Evolutionary conservation across 2,329 filamentous ascomycete genomes (phyloP).

Genomic region (Paecilomyces variotii): DNA sequence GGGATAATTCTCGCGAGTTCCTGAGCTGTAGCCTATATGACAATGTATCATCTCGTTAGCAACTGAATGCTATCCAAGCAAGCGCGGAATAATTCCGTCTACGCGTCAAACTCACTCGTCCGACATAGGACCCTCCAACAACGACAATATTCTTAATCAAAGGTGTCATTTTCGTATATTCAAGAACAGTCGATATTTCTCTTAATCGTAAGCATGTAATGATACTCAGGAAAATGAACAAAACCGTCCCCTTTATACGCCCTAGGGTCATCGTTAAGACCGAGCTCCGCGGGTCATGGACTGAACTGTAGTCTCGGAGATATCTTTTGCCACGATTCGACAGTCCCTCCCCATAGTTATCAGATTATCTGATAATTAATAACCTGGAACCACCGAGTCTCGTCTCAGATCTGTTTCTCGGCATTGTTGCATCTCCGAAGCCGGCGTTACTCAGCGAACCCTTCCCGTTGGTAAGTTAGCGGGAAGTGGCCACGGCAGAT

Average conservation of each 20-base stretch:
- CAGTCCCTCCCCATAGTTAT: neutral
- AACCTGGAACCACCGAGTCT: neutral
- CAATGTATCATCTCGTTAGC: constrained; percentile 3
- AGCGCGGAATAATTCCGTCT: neutral
- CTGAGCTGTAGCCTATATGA: constrained; percentile 21
- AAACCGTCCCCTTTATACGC: neutral
- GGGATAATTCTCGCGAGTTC: constrained; percentile 27
- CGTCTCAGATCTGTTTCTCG: neutral
- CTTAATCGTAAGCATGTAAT: neutral
- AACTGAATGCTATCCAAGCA: neutral
- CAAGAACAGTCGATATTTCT: neutral
- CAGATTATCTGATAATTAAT: neutral
- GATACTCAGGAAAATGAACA: neutral
- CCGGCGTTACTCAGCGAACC: neutral
- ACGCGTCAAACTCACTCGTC: constrained; percentile 16
- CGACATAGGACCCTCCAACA: constrained; percentile 29
- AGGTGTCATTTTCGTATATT: constrained; percentile 14
- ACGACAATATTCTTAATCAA: constrained; percentile 28
- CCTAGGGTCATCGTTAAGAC: neutral
- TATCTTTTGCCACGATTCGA: neutral
- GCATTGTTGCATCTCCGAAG: neutral
- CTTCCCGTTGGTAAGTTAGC: neutral
- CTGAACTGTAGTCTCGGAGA: neutral
- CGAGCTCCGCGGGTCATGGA: neutral
- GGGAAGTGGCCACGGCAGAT: neutral